These are phyloP conservation scores for Elaeis guineensis DNA, from an alignment of 176 grass and related monocot genomes.

Conservation along the genomic window DNA sequence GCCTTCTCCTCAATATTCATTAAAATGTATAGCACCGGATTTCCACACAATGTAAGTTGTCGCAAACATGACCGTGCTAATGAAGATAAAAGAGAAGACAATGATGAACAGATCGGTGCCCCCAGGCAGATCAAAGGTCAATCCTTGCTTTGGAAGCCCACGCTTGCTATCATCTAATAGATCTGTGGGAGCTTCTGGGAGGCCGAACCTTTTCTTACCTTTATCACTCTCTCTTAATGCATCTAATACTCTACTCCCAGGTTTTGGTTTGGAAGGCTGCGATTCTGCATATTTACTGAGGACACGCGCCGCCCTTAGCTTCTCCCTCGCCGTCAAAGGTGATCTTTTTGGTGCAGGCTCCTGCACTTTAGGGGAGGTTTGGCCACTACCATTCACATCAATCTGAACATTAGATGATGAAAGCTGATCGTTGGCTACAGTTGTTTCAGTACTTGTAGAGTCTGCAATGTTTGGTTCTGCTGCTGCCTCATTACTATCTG, in stretches of 20 bases:
- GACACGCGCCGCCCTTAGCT: constrained; percentile 65
- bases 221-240: constrained; percentile 58
- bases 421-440: not conserved
- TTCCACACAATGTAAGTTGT: constrained; percentile 90
- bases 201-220: constrained; percentile 43
- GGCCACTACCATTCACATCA: not conserved
- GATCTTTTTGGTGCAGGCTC: constrained; percentile 20
- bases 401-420: constrained; percentile 3
- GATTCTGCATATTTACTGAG: constrained; percentile 76
- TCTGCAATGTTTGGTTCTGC: constrained; percentile 2
- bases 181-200: constrained; percentile 70
- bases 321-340: constrained; percentile 69
- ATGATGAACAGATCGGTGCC: constrained; percentile 66
- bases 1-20: constrained; percentile 43
- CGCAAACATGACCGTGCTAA: constrained; percentile 73
- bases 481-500: constrained; percentile 7
- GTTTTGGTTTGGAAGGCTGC: constrained; percentile 38
- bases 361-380: not conserved
- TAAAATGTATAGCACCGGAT: constrained; percentile 88
- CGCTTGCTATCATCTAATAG: constrained; percentile 88
- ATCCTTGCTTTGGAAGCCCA: constrained; percentile 56
- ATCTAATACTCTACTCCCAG: constrained; percentile 70
- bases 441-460: not conserved
- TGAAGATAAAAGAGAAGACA: constrained; percentile 57
- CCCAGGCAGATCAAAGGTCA: constrained; percentile 72